Base-by-base conservation (phyloP, 768 basidiomycete species). In the Rhizopogon roseolus region DNA sequence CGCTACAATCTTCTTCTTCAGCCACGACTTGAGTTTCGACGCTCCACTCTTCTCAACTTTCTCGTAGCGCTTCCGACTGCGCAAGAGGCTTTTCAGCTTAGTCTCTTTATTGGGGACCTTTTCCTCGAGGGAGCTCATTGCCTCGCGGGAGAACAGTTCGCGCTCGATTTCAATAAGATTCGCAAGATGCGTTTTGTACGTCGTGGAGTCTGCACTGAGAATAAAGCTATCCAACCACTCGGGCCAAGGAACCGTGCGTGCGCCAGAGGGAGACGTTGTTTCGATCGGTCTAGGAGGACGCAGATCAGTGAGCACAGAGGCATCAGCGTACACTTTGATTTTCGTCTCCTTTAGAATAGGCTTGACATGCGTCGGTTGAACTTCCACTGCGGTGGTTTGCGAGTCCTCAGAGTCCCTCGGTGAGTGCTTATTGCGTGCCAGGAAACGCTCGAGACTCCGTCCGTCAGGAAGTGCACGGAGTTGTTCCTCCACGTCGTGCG, bases 321-420 rank as follows among this genome's bases (percentile, higher is more conserved):
- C 57, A 22, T 67, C 60, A 1, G 41, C 53, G 14, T 62, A 62
- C 37, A 37, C 37, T 9, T 55, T 55, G 37, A 41, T 38, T 40
- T 62, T 64, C 11, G n/a, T 38, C 37, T 61, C 52, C 16, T 60
- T 58, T 11, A 45, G 57, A 48, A 65, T 67, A 11, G 50, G 19
- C 6, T 25, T 37, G 40, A 45, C 36, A 48, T 49, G 17, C 42
- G 58, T 19, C 56, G 52, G 41, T 50, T 63, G 62, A 41, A 60
- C 38, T 19, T 58, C 60, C 25, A 85, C 81, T 16, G 75, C 75
- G 0, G 85, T 87, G 22, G 63, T 62, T 50, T 82, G 78, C 1
- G 86, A 88, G 64, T 86, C 85, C 62, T 81, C 79, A n/a, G 86
- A 88, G 45, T 80, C 84, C 51, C 84, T 76, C 13, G 79, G 74